Conservation (phyloP, 148 eudicot genomes). For the Linanthus parryae region DNA sequence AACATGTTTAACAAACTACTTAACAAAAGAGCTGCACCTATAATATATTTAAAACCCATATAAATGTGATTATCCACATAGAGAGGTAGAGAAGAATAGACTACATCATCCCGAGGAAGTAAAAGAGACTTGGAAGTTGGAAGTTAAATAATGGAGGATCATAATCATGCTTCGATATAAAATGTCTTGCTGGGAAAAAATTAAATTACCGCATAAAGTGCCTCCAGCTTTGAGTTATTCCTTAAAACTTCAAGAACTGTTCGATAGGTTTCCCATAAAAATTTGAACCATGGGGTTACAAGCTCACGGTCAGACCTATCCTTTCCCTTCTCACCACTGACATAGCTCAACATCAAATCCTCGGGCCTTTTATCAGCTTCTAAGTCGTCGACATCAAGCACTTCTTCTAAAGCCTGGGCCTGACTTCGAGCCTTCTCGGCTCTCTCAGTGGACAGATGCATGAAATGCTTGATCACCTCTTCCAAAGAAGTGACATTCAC, state of each 20-base stretch:
- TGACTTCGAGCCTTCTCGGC: constrained; percentile 82
- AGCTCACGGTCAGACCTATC: constrained; percentile 87
- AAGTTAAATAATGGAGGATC: no score
- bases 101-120: no score
- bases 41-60: no score
- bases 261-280: constrained; percentile 86
- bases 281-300: constrained; percentile 90
- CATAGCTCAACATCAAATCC: constrained; percentile 85
- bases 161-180: no score
- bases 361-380: constrained; percentile 89
- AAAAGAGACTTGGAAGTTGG: no score
- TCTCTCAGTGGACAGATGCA: constrained; percentile 79
- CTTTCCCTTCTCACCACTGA: constrained; percentile 92
- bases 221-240: constrained; percentile 79
- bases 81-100: no score
- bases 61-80: no score
- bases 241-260: constrained; percentile 74
- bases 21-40: no score
- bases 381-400: constrained; percentile 77
- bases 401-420: constrained; percentile 83
- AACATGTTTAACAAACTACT: no score
- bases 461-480: constrained; percentile 84
- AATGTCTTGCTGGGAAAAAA: no score
- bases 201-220: constrained; percentile 58
- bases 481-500: constrained; percentile 82